Percentiles rank a stretch among this genome's conserved stretches.
These are phyloP conservation scores for Leccinum disarticulatum DNA, from an alignment of 768 basidiomycete species.

Conservation along the genomic window DNA sequence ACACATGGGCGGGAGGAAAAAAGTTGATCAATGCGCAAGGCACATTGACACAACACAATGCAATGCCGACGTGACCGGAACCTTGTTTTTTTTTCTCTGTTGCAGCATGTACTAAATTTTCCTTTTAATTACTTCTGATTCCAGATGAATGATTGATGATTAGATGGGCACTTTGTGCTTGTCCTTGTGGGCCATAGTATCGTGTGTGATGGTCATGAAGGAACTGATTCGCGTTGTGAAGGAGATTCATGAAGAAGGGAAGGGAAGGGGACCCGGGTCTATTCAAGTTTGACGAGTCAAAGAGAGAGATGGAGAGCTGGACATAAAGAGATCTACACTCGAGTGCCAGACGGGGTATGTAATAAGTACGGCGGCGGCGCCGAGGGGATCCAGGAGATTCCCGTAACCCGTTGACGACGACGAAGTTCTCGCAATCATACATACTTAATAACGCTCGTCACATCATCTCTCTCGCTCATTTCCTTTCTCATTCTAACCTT, in stretches of 20 bases:
- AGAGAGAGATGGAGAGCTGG: background rate
- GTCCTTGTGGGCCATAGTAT: background rate
- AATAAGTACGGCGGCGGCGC: background rate
- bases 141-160: background rate
- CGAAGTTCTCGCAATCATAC: background rate
- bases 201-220: background rate
- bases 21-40: background rate
- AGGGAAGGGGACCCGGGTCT: background rate
- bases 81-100: constrained; percentile 22
- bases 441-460: background rate
- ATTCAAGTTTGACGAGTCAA: too few species aligned
- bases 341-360: background rate
- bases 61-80: constrained; percentile 27
- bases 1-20: background rate
- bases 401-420: background rate
- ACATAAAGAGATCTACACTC: background rate
- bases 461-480: background rate
- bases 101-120: background rate
- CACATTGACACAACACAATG: background rate
- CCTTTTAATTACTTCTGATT: background rate
- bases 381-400: background rate
- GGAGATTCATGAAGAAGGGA: background rate
- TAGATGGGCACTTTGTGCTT: background rate
- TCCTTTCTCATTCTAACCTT: background rate
- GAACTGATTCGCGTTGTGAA: background rate